Conservation (phyloP, 441 rosid species). For the Jatropha multifida region DNA sequence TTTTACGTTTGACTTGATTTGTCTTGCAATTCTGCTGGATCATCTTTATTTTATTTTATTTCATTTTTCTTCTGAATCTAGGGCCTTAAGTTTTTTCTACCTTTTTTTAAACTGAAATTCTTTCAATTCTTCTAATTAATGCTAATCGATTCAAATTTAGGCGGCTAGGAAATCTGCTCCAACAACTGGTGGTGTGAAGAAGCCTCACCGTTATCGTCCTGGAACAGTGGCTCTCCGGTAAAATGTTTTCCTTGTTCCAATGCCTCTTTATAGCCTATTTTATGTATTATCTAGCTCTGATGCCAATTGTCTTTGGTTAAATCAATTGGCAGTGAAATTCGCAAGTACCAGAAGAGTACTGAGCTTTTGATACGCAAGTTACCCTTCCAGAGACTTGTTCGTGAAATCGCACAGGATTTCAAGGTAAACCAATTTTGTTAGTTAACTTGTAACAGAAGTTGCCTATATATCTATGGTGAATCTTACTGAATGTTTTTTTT, state of each 20-base stretch:
- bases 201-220: constrained; percentile 69
- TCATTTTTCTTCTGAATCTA: background rate
- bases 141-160: constrained; percentile 16
- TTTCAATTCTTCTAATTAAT: background rate
- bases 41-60: too few species aligned
- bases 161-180: constrained; percentile 76
- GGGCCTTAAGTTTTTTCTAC: background rate
- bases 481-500: background rate
- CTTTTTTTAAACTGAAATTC: background rate
- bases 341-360: constrained; percentile 59
- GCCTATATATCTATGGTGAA: accelerated
- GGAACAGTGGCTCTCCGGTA: constrained; percentile 74
- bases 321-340: constrained; percentile 39
- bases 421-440: constrained; percentile 31
- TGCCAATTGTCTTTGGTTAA: background rate
- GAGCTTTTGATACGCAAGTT: constrained; percentile 60
- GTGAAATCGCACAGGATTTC: constrained; percentile 67
- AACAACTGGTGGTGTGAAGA: constrained; percentile 68
- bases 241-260: background rate
- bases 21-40: too few species aligned
- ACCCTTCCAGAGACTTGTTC: constrained; percentile 62
- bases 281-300: background rate
- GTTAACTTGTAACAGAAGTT: background rate
- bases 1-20: too few species aligned
- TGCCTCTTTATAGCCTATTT: background rate